Evolutionary conservation across 805 yeast genomes (phyloP).

Genomic region (Maudiozyma barnettii): DNA sequence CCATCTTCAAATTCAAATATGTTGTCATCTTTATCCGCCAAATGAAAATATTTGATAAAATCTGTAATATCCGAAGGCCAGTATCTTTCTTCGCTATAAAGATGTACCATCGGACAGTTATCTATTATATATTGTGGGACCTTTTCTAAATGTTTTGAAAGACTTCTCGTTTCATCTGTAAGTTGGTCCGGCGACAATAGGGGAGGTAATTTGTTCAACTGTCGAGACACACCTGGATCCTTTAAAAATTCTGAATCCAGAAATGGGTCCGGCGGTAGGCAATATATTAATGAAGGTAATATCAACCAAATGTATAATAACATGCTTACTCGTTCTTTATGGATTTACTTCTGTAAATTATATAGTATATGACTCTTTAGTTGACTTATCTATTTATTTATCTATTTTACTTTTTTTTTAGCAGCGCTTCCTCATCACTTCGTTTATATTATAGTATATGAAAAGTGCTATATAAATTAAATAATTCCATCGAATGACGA

Average conservation of each 20-base stretch:
- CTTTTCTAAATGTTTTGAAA: slow-evolving; percentile 32
- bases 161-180: slow-evolving; percentile 20
- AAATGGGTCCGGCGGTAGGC: slow-evolving; percentile 12
- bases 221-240: neutral
- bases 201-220: slow-evolving; percentile 15
- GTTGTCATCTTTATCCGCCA: slow-evolving; percentile 42
- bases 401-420: neutral
- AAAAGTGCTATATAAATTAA: neutral
- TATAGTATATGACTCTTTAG: no score
- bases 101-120: slow-evolving; percentile 67
- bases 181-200: slow-evolving; percentile 20
- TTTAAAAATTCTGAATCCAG: slow-evolving; percentile 3
- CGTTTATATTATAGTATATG: no score
- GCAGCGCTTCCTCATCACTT: no score
- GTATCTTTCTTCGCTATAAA: slow-evolving; percentile 82
- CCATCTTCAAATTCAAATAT: slow-evolving; percentile 7
- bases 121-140: slow-evolving; percentile 57
- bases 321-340: neutral
- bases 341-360: neutral
- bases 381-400: neutral
- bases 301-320: neutral
- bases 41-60: slow-evolving; percentile 56
- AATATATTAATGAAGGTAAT: neutral
- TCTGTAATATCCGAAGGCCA: slow-evolving; percentile 73
- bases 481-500: slow-evolving; percentile 7